Evolutionary conservation across 1,284 basidiomycete species (phyloP), one percentile per base, ranked within the genome.

Genomic region (Melampsora larici-populina): DNA sequence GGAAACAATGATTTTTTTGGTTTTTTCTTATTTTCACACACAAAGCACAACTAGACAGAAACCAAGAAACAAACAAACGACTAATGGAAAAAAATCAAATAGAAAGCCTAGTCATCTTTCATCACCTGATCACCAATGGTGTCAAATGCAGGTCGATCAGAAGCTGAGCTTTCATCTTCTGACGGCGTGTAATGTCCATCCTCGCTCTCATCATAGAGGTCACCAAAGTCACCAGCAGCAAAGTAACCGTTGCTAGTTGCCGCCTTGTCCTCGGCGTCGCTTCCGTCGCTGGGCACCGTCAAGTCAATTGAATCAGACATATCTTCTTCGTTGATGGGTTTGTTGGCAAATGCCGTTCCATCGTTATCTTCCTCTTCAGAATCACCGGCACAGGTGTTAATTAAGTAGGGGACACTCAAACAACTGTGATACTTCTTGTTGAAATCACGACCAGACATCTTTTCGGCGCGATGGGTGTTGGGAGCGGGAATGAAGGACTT

Each of bases 281-380:
- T 26, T 0, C n/a, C 60, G 0, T 24, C 13, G 60, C 43, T 65
- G 9, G 64, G 36, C 26, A 3, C 3, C 9, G 43, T 74, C 33
- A 64, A 49, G 24, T 74, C 62, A 29, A 66, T 65, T n/a, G 55
- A 55, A 43, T 64, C 60, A 7, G 15, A 60, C 31, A 51, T 48
- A 21, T 66, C 46, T 48, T 43, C 13, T 29, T n/a, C 26, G 15
- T n/a, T 4, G 48, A 26, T n/a, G 24, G 46, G 3, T 24, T 64
- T 26, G 17, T 31, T 43, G 15, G 31, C 70, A 48, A 6, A 29
- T 48, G 64, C 62, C 3, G 31, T 26, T 3, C 65, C 63, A 8
- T 24, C 46, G 7, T 29, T 26, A 9, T 40, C 46, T 15, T 74
- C 63, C 1, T 15, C 71, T 5, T 40, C 63, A 2, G 51, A 1